These are phyloP conservation scores for Fusarium humuli DNA, from an alignment of 2,329 filamentous ascomycete genomes.

Conservation along the genomic window DNA sequence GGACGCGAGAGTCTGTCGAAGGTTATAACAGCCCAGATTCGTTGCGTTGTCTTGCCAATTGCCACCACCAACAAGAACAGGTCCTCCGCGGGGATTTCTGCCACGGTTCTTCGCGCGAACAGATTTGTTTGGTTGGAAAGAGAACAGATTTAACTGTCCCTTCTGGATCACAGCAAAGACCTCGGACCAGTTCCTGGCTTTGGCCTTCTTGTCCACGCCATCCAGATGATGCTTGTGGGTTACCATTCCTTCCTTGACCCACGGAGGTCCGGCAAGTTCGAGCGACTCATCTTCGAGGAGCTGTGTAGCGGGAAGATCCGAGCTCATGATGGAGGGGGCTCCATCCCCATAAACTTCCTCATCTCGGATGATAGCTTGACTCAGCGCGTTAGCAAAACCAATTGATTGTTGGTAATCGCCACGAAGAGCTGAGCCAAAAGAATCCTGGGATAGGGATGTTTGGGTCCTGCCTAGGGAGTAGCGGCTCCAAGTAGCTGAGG, in stretches of 20 bases:
- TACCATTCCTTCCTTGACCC: conserved; percentile 96
- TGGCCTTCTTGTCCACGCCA: conserved; percentile 88
- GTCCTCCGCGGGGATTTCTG: conserved; percentile 61
- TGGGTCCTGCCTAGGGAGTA: conserved; percentile 92
- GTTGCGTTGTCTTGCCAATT: conserved; percentile 99
- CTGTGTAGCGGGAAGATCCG: conserved; percentile 68
- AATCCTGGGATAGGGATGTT: conserved; percentile 92
- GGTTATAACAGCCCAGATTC: conserved; percentile 84
- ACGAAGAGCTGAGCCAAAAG: conserved; percentile 80
- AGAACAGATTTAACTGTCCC: conserved; percentile 93
- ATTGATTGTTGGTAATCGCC: conserved; percentile 95
- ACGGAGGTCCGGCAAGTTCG: conserved; percentile 92
- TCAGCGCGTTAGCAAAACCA: conserved; percentile 95
- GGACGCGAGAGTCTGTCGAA: conserved; percentile 92
- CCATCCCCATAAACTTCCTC: conserved; percentile 70
- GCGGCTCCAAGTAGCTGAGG: conserved; percentile 96
- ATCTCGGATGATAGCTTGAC: conserved; percentile 95
- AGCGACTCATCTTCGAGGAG: conserved; percentile 93
- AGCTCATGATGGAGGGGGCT: conserved; percentile 65
- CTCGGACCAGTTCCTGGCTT: conserved; percentile 93
- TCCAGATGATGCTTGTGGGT: conserved; percentile 98
- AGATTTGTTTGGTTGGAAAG: conserved; percentile 86
- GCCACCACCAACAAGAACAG: conserved; percentile 85
- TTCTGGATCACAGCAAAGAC: conserved; percentile 97
- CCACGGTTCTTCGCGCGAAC: conserved; percentile 73